Conservation (phyloP, 768 basidiomycete species). For the Trametes gibbosa region DNA sequence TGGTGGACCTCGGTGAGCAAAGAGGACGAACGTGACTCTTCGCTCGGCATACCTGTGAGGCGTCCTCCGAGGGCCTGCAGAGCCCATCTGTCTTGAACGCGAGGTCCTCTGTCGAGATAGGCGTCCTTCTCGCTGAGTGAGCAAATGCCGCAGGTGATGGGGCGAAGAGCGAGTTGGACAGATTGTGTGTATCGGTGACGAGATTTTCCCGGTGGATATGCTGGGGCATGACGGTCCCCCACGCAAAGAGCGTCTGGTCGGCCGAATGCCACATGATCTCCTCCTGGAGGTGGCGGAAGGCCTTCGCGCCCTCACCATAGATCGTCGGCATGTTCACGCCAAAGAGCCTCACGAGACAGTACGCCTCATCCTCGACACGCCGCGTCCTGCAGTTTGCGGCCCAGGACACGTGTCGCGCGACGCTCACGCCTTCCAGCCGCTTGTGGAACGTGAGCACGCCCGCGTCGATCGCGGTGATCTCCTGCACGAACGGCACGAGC, state of each 20-base stretch:
- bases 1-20: neutral
- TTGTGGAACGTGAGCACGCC: neutral
- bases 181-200: neutral
- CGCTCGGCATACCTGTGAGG: neutral
- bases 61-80: neutral
- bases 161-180: neutral
- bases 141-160: neutral
- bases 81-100: neutral
- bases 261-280: neutral
- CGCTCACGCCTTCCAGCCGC: neutral
- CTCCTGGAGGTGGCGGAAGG: neutral
- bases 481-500: neutral
- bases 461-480: neutral
- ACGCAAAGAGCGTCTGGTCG: conserved; percentile 2
- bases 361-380: conserved; percentile 3
- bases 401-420: conserved; percentile 4
- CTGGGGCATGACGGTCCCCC: neutral
- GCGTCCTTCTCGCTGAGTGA: neutral
- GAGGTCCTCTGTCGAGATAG: neutral
- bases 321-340: conserved; percentile 1
- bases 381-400: neutral
- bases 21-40: neutral
- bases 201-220: neutral
- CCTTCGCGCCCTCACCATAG: conserved; percentile 4
- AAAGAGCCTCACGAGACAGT: conserved; percentile 7